Conservation (phyloP, 1,284 basidiomycete species). For the Ceratobasidium papillatum region DNA sequence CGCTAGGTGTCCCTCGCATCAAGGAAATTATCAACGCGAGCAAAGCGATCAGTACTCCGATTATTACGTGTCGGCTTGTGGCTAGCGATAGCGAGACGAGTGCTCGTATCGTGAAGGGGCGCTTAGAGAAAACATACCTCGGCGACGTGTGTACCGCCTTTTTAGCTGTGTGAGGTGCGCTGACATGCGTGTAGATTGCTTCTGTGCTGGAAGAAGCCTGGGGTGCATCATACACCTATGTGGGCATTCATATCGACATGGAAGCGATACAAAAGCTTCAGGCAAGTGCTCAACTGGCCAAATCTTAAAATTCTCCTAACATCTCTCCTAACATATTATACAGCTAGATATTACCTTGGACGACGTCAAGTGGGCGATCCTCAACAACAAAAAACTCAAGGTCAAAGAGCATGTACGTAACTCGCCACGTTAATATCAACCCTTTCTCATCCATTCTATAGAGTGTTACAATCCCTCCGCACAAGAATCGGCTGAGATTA, state of each 20-base stretch:
- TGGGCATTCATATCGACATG: conserved; percentile 92
- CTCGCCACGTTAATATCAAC: neutral
- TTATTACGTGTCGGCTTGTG: conserved; percentile 95
- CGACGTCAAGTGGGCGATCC: conserved; percentile 92
- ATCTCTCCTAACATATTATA: neutral
- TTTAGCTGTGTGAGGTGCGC: neutral
- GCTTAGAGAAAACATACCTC: conserved; percentile 93
- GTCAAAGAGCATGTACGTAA: conserved; percentile 79
- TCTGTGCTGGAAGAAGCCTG: conserved; percentile 95
- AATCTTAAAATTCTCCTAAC: neutral
- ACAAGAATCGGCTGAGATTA: conserved; percentile 84
- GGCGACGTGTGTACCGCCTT: conserved; percentile 78
- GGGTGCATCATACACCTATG: conserved; percentile 91
- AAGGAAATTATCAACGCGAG: conserved; percentile 99
- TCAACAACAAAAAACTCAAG: conserved; percentile 89
- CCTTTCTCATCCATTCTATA: conserved; percentile 48
- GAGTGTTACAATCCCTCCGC: conserved; percentile 77
- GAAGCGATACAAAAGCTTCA: conserved; percentile 91
- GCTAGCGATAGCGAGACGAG: conserved; percentile 85
- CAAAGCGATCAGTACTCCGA: conserved; percentile 96
- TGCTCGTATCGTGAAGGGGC: conserved; percentile 96
- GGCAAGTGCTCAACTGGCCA: conserved; percentile 54
- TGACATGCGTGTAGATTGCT: conserved; percentile 68
- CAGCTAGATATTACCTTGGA: conserved; percentile 93
- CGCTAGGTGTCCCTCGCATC: conserved; percentile 98